Base-by-base conservation (phyloP, 2,329 filamentous ascomycete species). In the Incumbomyces lentus region DNA sequence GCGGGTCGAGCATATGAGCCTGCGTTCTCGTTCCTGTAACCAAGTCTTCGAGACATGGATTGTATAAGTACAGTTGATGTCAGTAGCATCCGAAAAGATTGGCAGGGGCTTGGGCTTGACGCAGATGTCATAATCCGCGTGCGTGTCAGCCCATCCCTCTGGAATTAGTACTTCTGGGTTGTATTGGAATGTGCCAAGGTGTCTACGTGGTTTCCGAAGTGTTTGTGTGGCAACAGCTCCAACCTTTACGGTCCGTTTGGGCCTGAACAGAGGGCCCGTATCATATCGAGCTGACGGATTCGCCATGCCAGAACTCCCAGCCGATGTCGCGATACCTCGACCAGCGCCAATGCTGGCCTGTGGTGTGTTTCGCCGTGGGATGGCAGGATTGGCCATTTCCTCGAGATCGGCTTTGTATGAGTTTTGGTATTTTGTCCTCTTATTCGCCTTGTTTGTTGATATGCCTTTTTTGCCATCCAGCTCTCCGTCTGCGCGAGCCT, bases 51-150 rank as follows among this genome's bases (percentile, higher is more conserved):
- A 84, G 6, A 98, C 81, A 57, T 92, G 86, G 50, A 98, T 76
- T 0, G 87, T 95, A 52, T 93, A 79, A 0, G 86, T 93, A 61
- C 87, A 94, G 58, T 96, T 96, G 55, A 89, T 83, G 49, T 86
- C 85, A 37, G 77, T 80, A 53, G 83, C 69, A 12, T 53, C 50
- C 14, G 40, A 40, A 34, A 90, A 86, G 50, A 78, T 77, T 0
- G 90, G 90, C 1, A 95, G 70, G 0, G 85, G 84, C 44, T 76
- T 81, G 0, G 84, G 86, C 22, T 68, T 75, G 17, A 73, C 75
- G 3, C 69, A 71, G 53, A 76, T 80, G 34, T 75, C 72, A 50
- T 77, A 74, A 52, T 76, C 76, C 45, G 72, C 67, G 54, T 73
- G 73, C 19, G 22, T 45, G 10, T 49, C 34, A 29, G 34, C 45